Conservation (phyloP, 192 early-diverging fungal genomes). For the Glomus cerebriforme region DNA sequence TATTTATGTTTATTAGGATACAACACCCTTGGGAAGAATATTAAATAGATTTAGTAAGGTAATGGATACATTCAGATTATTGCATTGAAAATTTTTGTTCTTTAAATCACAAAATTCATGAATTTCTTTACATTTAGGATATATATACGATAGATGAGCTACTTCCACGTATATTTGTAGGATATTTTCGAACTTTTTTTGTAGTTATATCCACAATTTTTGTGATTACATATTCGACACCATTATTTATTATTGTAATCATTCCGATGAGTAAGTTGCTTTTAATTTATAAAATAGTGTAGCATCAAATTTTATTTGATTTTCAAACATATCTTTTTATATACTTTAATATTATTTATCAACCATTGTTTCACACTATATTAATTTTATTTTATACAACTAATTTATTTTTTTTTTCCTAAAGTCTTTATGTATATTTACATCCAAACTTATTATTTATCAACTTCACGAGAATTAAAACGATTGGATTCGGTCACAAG, state of each 20-base stretch:
- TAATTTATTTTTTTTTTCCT: slow-evolving; percentile 43
- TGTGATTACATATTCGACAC: slow-evolving; percentile 36
- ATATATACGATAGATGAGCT: slow-evolving; percentile 57
- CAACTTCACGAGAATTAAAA: slow-evolving; percentile 85
- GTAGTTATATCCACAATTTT: slow-evolving; percentile 47
- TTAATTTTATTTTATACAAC: slow-evolving; percentile 42
- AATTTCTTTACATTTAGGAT: slow-evolving; percentile 49
- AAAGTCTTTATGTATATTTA: slow-evolving; percentile 54
- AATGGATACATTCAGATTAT: slow-evolving; percentile 52
- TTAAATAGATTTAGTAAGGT: slow-evolving; percentile 79
- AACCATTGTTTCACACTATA: slow-evolving; percentile 42
- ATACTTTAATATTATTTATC: not conserved
- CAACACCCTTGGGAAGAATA: slow-evolving; percentile 74
- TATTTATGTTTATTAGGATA: slow-evolving; percentile 44
- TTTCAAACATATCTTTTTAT: no score
- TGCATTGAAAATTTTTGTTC: slow-evolving; percentile 38
- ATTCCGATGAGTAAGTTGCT: slow-evolving; percentile 22
- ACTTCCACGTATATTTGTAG: slow-evolving; percentile 57
- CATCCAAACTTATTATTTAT: slow-evolving; percentile 68
- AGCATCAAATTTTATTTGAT: not conserved
- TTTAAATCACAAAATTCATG: not conserved
- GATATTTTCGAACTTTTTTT: slow-evolving; percentile 51
- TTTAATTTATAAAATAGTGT: slow-evolving; percentile 14
- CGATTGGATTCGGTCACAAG: slow-evolving; percentile 76
- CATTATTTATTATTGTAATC: slow-evolving; percentile 13